Evolutionary conservation across 768 basidiomycete genomes (phyloP).

Genomic region (Psilocybe subaeruginosa): DNA sequence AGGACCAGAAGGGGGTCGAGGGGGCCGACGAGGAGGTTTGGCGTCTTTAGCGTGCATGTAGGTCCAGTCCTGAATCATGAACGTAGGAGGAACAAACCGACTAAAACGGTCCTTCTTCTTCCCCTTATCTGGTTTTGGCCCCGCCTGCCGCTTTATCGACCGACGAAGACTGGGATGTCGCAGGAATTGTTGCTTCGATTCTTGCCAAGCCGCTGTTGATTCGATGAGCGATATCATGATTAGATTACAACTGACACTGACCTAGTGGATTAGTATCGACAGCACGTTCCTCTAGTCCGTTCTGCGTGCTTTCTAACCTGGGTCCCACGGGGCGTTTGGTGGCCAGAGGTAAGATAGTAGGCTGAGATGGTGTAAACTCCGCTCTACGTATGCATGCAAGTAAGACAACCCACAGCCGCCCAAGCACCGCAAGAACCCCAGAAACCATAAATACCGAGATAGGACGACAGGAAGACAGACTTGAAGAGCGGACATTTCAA

Average conservation of each 20-base stretch:
- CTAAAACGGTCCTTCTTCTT: slow-evolving; percentile 1
- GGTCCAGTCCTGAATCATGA: slow-evolving; percentile 17
- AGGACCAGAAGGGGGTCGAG: slow-evolving; percentile 15
- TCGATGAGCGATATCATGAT: not conserved
- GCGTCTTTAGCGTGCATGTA: not conserved
- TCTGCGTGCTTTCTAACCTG: not conserved
- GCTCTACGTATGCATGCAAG: slow-evolving; percentile 7
- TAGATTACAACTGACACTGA: not conserved
- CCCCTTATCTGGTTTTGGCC: not conserved
- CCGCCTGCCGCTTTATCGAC: slow-evolving; percentile 3
- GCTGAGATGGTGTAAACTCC: not conserved
- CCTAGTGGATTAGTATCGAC: not conserved
- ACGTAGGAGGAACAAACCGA: slow-evolving; percentile 3
- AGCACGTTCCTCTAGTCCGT: not conserved
- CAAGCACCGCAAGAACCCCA: slow-evolving; percentile 7
- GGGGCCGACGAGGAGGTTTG: slow-evolving; percentile 9
- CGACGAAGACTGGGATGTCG: slow-evolving; percentile 21
- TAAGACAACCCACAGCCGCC: slow-evolving; percentile 12
- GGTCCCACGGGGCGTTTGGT: not conserved
- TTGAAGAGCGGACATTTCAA: slow-evolving; percentile 2
- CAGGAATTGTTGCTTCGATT: slow-evolving; percentile 20
- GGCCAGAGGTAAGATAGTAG: slow-evolving; percentile 12
- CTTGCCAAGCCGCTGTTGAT: slow-evolving; percentile 9
- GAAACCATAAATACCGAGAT: slow-evolving; percentile 1
- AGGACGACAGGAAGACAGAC: not conserved